A percentile compares a stretch with the other conserved stretches of the same genome.
These are phyloP conservation scores for Cercospora canescens DNA, from an alignment of 2,329 filamentous ascomycete species.

Conservation along the genomic window DNA sequence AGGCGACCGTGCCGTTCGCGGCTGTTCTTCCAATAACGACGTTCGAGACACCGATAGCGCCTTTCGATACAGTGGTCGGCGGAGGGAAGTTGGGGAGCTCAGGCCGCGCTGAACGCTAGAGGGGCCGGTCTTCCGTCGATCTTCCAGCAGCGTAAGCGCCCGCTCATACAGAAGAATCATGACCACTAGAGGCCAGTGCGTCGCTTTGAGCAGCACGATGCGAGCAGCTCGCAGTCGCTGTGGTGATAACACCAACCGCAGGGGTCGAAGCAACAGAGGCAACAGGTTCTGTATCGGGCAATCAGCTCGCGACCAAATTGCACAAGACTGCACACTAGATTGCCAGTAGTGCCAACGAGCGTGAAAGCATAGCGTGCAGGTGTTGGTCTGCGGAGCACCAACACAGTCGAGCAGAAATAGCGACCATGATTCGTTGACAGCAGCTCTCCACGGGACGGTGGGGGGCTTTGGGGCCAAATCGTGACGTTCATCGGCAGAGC, in stretches of 20 bases:
- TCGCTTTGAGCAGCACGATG: constrained; percentile 60
- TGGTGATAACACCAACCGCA: constrained; percentile 67
- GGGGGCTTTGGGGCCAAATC: neutral
- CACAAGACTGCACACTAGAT: neutral
- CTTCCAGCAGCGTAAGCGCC: constrained; percentile 30
- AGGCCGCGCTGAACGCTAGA: constrained; percentile 16
- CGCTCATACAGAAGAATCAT: constrained; percentile 68
- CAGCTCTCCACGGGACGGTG: neutral
- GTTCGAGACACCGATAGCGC: constrained; percentile 16
- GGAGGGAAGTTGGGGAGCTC: constrained; percentile 21
- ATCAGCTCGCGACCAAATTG: constrained; percentile 16
- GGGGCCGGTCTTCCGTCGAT: constrained; percentile 20
- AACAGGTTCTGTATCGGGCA: constrained; percentile 62
- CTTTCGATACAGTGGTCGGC: constrained; percentile 22
- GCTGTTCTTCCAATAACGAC: constrained; percentile 21
- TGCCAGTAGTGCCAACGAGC: constrained; percentile 9
- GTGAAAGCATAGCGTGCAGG: neutral
- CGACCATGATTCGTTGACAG: constrained; percentile 19
- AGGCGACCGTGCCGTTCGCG: constrained; percentile 23
- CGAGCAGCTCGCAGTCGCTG: constrained; percentile 63
- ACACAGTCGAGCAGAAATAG: constrained; percentile 19
- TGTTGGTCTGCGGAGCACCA: constrained; percentile 23
- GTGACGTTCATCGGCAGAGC: neutral
- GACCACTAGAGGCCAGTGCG: constrained; percentile 67
- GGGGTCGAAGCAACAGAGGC: constrained; percentile 70